phyloP scores from a whole-genome alignment of 208 protist genomes.

The Naegleria fowleri region DNA sequence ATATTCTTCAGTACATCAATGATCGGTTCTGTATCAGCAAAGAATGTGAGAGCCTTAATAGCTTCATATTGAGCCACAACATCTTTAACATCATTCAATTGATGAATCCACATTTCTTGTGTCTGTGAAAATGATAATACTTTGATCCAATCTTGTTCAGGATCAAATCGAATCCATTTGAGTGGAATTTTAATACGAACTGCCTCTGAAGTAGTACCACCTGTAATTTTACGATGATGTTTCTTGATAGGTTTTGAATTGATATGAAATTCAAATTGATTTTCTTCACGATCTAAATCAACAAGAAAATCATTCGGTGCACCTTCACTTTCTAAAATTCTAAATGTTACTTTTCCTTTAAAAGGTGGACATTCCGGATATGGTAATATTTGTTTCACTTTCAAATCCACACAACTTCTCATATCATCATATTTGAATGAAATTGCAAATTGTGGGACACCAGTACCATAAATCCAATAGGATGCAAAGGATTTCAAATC shows the following conservation, averaged over 20 bases:
- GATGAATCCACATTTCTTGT: constrained; percentile 12
- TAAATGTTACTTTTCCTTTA: not conserved
- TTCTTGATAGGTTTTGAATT: not conserved
- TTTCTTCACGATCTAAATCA: not conserved
- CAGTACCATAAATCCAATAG: constrained; percentile 26
- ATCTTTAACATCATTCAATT: constrained; percentile 17
- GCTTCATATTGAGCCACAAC: constrained; percentile 15
- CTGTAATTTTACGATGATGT: not conserved
- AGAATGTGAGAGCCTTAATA: not conserved
- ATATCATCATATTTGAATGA: constrained; percentile 15
- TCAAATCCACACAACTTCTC: not conserved
- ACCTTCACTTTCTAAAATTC: constrained; percentile 11
- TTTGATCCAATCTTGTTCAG: constrained; percentile 21
- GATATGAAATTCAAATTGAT: constrained; percentile 13
- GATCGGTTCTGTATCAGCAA: not conserved
- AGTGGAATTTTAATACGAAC: constrained; percentile 11
- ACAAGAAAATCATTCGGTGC: not conserved
- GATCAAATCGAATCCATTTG: constrained; percentile 26
- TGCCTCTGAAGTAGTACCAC: not conserved
- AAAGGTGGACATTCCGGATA: not conserved
- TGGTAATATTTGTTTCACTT: constrained; percentile 8
- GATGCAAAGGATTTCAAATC: constrained; percentile 12
- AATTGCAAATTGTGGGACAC: not conserved
- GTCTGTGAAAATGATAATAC: not conserved
- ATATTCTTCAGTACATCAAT: not conserved